Conservation (phyloP, 2,329 filamentous ascomycete genomes). For the Fusarium bactridioides region DNA sequence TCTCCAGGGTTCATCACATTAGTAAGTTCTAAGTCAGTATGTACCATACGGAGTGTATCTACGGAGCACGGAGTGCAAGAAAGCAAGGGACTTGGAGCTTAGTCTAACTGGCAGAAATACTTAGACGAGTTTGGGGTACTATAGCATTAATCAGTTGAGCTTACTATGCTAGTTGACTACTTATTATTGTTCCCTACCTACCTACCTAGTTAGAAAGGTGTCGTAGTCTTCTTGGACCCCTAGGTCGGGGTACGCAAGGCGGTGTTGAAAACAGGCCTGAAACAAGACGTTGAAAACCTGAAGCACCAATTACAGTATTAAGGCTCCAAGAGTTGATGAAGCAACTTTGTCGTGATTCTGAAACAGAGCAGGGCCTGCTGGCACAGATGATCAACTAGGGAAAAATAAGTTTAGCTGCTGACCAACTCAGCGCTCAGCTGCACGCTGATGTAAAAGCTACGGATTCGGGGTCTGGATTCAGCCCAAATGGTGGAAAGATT, state of each 20-base stretch:
- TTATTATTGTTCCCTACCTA: background rate
- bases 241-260: background rate
- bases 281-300: slow-evolving; percentile 15
- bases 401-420: slow-evolving; percentile 1
- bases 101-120: background rate
- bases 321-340: slow-evolving; percentile 11
- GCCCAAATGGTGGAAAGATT: background rate
- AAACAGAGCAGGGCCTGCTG: slow-evolving; percentile 22
- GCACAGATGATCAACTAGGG: slow-evolving; percentile 2
- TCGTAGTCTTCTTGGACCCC: background rate
- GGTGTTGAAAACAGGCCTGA: slow-evolving; percentile 10
- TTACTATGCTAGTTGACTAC: background rate
- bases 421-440: slow-evolving; percentile 1
- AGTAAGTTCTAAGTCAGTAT: background rate
- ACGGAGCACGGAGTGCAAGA: background rate
- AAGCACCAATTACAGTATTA: slow-evolving; percentile 14
- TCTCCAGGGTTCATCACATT: background rate
- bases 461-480: slow-evolving; percentile 10
- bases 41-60: background rate
- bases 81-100: background rate
- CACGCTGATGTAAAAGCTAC: slow-evolving; percentile 21
- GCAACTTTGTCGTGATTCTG: slow-evolving; percentile 18
- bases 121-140: background rate
- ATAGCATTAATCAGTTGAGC: background rate
- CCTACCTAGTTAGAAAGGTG: background rate